Percentiles rank a stretch among this genome's conserved stretches.
Conservation (phyloP, 2,329 filamentous ascomycete genomes). For the Colletotrichum australisinense region DNA sequence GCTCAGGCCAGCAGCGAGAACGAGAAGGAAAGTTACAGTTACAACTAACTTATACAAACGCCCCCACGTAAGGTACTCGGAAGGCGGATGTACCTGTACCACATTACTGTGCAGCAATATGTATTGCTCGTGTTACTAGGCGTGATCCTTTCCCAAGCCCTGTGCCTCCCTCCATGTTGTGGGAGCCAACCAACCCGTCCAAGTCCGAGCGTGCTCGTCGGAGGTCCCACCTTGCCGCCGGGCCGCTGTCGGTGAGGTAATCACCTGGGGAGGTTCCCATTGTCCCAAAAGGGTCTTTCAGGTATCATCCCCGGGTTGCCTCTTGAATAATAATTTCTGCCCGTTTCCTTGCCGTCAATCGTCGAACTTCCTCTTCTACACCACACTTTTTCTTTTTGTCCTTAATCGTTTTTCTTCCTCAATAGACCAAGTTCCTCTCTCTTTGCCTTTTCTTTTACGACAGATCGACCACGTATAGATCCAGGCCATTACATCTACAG, state of each 20-base stretch:
- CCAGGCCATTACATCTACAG: background rate
- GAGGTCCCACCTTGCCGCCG: conserved; percentile 29
- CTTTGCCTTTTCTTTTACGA: background rate
- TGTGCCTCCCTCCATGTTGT: background rate
- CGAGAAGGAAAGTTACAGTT: background rate
- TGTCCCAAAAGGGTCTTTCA: conserved; percentile 32
- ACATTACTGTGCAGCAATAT: too few relatives aligned
- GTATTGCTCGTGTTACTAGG: background rate
- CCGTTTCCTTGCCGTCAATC: conserved; percentile 2
- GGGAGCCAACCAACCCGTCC: background rate
- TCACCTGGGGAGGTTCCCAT: conserved; percentile 27
- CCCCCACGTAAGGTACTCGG: background rate
- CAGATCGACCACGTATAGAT: conserved; percentile 1
- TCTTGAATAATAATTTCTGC: conserved; percentile 12
- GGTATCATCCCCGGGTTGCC: conserved; percentile 35
- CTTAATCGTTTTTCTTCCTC: background rate
- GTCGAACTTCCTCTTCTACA: background rate
- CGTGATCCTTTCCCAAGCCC: background rate
- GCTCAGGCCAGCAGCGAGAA: background rate
- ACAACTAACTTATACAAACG: background rate
- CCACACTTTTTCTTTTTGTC: conserved; percentile 2
- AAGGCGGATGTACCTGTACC: background rate
- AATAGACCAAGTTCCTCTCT: conserved; percentile 6
- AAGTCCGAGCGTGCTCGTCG: conserved; percentile 11
- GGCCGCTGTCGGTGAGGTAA: conserved; percentile 36